A percentile compares a stretch with the other conserved stretches of the same genome.
Evolutionary conservation across 176 grass and related monocot genomes (phyloP).

Genomic region (Calamus simplicifolius): DNA sequence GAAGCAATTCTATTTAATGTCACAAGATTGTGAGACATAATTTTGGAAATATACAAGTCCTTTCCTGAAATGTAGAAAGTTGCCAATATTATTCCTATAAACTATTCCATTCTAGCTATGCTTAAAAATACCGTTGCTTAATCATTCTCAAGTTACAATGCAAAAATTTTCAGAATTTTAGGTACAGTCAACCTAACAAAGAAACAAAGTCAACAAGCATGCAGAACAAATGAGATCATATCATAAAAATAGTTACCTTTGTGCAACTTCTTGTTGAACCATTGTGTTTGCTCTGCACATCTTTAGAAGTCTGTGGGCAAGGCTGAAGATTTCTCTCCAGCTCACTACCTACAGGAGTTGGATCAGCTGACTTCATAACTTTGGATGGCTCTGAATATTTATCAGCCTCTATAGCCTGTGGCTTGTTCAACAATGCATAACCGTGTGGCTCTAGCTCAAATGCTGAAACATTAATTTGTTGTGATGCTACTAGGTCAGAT

Average conservation of each 20-base stretch:
- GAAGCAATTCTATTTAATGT: too few relatives aligned
- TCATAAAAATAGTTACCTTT: conserved; percentile 37
- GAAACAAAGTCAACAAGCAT: too few relatives aligned
- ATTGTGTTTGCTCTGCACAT: conserved; percentile 39
- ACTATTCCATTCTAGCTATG: too few relatives aligned
- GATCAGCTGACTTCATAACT: conserved; percentile 22
- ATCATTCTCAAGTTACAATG: too few relatives aligned
- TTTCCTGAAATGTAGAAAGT: too few relatives aligned
- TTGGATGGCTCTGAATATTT: conserved; percentile 33
- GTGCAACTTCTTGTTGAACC: conserved; percentile 77
- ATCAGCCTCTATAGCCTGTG: conserved; percentile 20
- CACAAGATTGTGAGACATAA: too few relatives aligned
- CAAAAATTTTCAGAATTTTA: too few relatives aligned
- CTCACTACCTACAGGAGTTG: conserved; percentile 5
- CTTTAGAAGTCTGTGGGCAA: conserved; percentile 35
- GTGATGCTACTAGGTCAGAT: conserved; percentile 30
- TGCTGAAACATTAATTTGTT: conserved; percentile 13
- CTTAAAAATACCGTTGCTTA: too few relatives aligned
- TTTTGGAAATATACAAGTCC: too few relatives aligned
- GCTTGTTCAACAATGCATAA: conserved; percentile 20
- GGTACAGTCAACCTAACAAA: too few relatives aligned
- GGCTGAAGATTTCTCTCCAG: conserved; percentile 26
- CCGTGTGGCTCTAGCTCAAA: conserved; percentile 24
- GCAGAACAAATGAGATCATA: not conserved
- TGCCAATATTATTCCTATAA: too few relatives aligned